Evolutionary conservation across 345 rosid species (phyloP).

Genomic region (Conringia planisiliqua): DNA sequence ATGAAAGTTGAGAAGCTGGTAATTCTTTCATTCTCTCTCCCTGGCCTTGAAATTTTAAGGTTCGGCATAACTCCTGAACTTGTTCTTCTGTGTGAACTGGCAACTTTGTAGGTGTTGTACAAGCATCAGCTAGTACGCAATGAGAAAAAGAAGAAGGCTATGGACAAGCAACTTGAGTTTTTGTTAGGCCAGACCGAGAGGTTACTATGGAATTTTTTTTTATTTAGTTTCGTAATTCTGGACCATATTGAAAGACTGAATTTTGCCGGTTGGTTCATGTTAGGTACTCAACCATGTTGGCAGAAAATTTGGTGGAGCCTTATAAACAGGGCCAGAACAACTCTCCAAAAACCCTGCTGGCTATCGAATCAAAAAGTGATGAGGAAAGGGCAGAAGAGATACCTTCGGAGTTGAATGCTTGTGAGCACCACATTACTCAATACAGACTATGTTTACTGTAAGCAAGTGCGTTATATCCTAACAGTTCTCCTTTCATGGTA

Average conservation of each 20-base stretch:
- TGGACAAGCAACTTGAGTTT: constrained; percentile 96
- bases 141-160: constrained; percentile 93
- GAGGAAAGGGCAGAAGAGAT: constrained; percentile 34
- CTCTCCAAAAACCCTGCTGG: constrained; percentile 31
- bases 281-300: constrained; percentile 99
- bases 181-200: constrained; percentile 99
- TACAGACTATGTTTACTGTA: constrained; percentile 6
- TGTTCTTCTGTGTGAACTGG: constrained; percentile 16
- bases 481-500: constrained; percentile 8
- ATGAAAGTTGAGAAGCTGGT: constrained; percentile 96
- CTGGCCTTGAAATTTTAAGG: background rate
- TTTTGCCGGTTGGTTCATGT: constrained; percentile 21
- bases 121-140: constrained; percentile 94
- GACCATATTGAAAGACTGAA: background rate
- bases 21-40: constrained; percentile 29
- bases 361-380: constrained; percentile 33
- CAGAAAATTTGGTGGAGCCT: constrained; percentile 86
- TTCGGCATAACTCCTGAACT: constrained; percentile 17
- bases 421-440: constrained; percentile 41
- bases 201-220: constrained; percentile 33
- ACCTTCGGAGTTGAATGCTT: constrained; percentile 37
- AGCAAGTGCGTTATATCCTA: constrained; percentile 16
- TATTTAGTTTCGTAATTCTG: background rate
- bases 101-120: constrained; percentile 72
- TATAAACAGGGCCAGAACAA: constrained; percentile 39